Conservation (phyloP, 2,329 filamentous ascomycete genomes). For the Shiraia bambusicola region DNA sequence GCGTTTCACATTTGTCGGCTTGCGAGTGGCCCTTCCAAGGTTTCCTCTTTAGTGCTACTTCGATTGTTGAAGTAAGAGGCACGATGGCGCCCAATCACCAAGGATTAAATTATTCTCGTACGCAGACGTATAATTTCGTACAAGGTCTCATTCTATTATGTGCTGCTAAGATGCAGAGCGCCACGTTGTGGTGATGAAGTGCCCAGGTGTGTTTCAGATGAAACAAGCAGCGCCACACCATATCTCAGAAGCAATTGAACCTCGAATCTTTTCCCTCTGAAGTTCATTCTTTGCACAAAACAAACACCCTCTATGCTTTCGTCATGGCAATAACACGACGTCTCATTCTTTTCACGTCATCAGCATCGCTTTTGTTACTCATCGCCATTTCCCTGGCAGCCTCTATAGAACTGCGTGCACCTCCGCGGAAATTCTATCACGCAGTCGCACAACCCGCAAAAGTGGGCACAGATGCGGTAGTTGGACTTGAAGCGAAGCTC, state of each 20-base stretch:
- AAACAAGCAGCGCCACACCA: conserved; percentile 23
- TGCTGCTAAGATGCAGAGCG: too few relatives aligned
- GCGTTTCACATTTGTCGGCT: conserved; percentile 1
- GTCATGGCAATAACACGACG: conserved; percentile 26
- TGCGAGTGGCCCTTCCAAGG: neutral
- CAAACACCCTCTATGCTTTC: conserved; percentile 1
- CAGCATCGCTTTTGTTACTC: conserved; percentile 28
- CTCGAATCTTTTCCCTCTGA: neutral
- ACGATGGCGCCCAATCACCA: too few relatives aligned
- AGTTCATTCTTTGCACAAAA: neutral
- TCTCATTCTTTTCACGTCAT: conserved; percentile 25
- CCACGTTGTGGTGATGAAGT: too few relatives aligned
- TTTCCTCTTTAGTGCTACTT: neutral
- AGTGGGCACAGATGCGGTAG: conserved; percentile 14
- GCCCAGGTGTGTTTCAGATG: conserved; percentile 23
- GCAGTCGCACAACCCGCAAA: conserved; percentile 31
- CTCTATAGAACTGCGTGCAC: conserved; percentile 30
- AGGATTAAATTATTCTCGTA: too few relatives aligned
- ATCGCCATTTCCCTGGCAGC: conserved; percentile 33
- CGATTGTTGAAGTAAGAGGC: neutral
- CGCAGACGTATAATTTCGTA: too few relatives aligned
- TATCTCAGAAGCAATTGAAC: conserved; percentile 7
- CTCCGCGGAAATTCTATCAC: conserved; percentile 24
- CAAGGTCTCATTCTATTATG: neutral
- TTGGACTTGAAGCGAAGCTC: conserved; percentile 26